phyloP scores from a whole-genome alignment of 2,329 filamentous ascomycete genomes.

The Geosmithia flava region DNA sequence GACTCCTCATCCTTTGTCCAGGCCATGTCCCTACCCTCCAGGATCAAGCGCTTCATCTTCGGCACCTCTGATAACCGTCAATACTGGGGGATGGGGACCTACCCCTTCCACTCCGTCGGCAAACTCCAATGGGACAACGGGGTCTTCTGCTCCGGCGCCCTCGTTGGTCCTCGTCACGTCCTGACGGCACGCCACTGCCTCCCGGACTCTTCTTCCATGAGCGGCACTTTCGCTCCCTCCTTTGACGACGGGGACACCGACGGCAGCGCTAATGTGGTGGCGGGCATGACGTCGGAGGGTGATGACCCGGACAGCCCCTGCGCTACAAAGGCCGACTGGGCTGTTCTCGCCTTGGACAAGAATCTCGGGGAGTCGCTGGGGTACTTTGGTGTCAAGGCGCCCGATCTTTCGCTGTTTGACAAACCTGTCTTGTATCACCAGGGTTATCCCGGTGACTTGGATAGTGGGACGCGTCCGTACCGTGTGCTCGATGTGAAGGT shows the following conservation, averaged over 20 bases:
- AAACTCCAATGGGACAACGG: constrained; percentile 9
- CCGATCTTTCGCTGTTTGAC: constrained; percentile 2
- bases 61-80: constrained; percentile 9
- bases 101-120: constrained; percentile 10
- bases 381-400: constrained; percentile 4
- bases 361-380: constrained; percentile 2
- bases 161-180: constrained; percentile 15
- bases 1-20: neutral
- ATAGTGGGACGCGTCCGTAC: constrained; percentile 3
- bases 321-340: constrained; percentile 4
- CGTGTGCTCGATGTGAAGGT: constrained; percentile 4
- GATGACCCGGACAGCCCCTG: neutral
- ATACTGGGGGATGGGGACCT: constrained; percentile 6
- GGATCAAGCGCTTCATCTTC: constrained; percentile 8
- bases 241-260: constrained; percentile 10
- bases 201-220: constrained; percentile 1
- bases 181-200: constrained; percentile 14
- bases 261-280: constrained; percentile 1
- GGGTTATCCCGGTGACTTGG: constrained; percentile 4
- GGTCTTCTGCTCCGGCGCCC: constrained; percentile 12
- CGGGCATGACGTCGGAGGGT: neutral
- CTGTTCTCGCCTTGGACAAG: constrained; percentile 3
- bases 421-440: constrained; percentile 3
- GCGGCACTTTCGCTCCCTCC: constrained; percentile 11
- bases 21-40: too few relatives aligned